phyloP scores from a whole-genome alignment of 139 green algal species.

The Chlamydomonas incerta region DNA sequence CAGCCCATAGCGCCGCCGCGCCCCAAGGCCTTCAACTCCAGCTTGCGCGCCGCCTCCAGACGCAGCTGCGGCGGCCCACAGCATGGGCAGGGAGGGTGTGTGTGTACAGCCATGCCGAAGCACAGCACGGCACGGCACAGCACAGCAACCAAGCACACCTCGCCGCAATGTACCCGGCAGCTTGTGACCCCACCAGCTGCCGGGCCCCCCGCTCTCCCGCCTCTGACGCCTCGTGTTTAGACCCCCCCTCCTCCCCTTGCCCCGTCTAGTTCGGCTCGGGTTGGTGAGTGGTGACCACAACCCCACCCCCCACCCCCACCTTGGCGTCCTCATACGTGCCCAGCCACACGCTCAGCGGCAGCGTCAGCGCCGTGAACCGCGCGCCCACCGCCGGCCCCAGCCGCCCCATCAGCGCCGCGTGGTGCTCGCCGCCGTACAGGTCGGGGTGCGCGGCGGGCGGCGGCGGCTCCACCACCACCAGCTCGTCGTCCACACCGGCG shows the following conservation, averaged over 20 bases:
- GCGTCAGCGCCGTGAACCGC: neutral
- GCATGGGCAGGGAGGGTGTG: neutral
- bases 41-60: neutral
- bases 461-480: conserved; percentile 23
- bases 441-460: neutral
- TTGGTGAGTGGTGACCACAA: too few relatives aligned
- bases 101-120: too few relatives aligned
- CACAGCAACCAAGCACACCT: too few relatives aligned
- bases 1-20: neutral
- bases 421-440: conserved; percentile 15
- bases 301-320: neutral
- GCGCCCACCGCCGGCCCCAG: neutral
- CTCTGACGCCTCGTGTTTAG: too few relatives aligned
- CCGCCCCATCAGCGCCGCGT: neutral
- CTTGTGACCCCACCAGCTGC: too few relatives aligned
- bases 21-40: neutral
- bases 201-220: too few relatives aligned
- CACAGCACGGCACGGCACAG: too few relatives aligned
- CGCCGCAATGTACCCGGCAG: too few relatives aligned
- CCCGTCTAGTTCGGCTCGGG: too few relatives aligned
- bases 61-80: conserved; percentile 10
- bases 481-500: neutral
- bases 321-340: conserved; percentile 30
- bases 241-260: too few relatives aligned
- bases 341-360: conserved; percentile 22